Evolutionary conservation across 106 monocot genomes (phyloP), one percentile per base, ranked within the genome.

Genomic region (Triglochin maritima): DNA sequence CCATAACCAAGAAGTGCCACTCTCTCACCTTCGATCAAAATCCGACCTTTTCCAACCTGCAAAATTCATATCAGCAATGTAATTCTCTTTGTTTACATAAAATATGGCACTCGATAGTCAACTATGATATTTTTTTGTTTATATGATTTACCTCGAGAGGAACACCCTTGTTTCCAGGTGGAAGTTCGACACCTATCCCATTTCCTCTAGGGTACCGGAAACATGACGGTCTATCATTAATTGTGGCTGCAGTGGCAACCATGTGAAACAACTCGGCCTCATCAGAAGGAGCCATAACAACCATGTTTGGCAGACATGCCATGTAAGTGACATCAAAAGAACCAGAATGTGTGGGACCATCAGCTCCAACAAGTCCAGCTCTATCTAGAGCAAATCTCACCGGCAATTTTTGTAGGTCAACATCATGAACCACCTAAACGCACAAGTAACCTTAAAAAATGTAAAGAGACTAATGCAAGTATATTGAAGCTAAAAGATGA

Each of bases 331-430:
- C 90, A 65, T 95, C 94, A 46, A 95, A 95, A 16, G 94, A 75
- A 14, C 94, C 94, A 57, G 66, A 85, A 59, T 95, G 94, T 2
- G 94, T 95, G 2, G 94, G 94, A 4, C 94, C 94, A 69, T 95
- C 94, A 17, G 94, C 94, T 50, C 94, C 94, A 6, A 90, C 90
- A 14, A 95, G 85, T 9, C 94, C 94, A 6, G 94, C 94, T 51
- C 94, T 77, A 71, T 95, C 94, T 83, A 95, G 67, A 50, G 94
- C 94, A 71, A 95, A 95, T 71, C 94, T 90, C 2, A 95, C 94
- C 1, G 94, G 94, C 29, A 95, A 78, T 56, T 95, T 95, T 71
- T 94, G 94, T 69, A 94, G 70, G 65, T 94, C 94, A 44, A 94
- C 94, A 62, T 94, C 94, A 73, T 95, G 94, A 58, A 90, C 69